Percentiles rank a stretch among this genome's conserved stretches.
These are phyloP conservation scores for Trapa incisa DNA, from an alignment of 345 rosid genomes.

Conservation along the genomic window DNA sequence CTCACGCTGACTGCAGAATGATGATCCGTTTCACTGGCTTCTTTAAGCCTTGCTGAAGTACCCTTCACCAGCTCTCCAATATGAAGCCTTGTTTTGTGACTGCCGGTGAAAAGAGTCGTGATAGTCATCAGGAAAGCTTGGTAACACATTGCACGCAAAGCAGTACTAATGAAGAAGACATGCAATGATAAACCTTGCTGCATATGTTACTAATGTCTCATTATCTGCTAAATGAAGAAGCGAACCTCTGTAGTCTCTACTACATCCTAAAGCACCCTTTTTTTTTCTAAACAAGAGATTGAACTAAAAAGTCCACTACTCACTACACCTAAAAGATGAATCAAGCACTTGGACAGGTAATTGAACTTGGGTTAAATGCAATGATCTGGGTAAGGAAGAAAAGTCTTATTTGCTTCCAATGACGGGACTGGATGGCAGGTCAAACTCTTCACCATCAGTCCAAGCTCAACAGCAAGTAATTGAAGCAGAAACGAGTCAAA, in stretches of 20 bases:
- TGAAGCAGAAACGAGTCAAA: neutral
- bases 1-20: slow-evolving; percentile 46
- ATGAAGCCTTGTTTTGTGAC: slow-evolving; percentile 78
- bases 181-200: neutral
- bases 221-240: too few relatives aligned
- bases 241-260: too few relatives aligned
- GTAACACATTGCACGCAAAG: neutral
- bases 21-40: slow-evolving; percentile 85
- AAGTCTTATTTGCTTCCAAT: too few relatives aligned
- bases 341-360: neutral
- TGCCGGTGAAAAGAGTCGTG: slow-evolving; percentile 16
- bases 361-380: neutral
- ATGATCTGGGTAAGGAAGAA: too few relatives aligned
- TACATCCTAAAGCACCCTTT: too few relatives aligned
- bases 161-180: neutral
- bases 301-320: too few relatives aligned
- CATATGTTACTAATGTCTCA: neutral
- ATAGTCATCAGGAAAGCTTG: neutral
- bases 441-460: too few relatives aligned
- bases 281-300: too few relatives aligned
- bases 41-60: slow-evolving; percentile 78
- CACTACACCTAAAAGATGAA: neutral
- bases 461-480: neutral
- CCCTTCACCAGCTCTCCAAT: slow-evolving; percentile 87
- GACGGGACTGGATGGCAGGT: too few relatives aligned